Evolutionary conservation across 805 yeast genomes (phyloP), one percentile per base, ranked within the genome.

Genomic region (Saccharomyces eubayanus): DNA sequence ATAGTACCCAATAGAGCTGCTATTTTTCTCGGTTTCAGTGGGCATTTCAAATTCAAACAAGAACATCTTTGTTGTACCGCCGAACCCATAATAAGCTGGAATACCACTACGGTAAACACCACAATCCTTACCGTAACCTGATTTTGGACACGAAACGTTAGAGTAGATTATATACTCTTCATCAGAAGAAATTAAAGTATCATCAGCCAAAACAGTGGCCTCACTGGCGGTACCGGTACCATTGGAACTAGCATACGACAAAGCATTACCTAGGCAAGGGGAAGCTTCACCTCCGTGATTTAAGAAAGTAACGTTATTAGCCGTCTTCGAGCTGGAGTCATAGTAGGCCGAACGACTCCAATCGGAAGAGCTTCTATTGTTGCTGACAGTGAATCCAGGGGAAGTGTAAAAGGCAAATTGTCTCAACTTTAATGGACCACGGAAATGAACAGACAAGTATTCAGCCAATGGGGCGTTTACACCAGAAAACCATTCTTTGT

Each of bases 71-170:
- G 81, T 77, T 12, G 75, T 64, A 28, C 89, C 89, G 51, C 75
- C 72, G 63, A 72, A 85, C 1, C 91, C 91, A 62, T 84, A 85
- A 64, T 71, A 84, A 0, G 89, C 89, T 12, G 87, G 85, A 55
- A 83, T 82, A 16, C 82, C 89, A 12, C 64, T 63, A 69, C 91
- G 75, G 69, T 84, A 85, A 49, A 84, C 87, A 59, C 89, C 89
- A 72, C 91, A 85, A 30, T 87, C 88, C 40, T 79, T 77, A 41
- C 62, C 58, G 51, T 68, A 60, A 12, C 81, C 81, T 0, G 85
- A 80, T 5, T 60, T 62, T 4, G 72, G 82, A 70, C 91, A 85
- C n/a, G 57, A 51, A 29, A 78, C 64, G 65, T 76, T 77, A 27
- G 89, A 80, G 65, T 77, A 80, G 53, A 85, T 81, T 46, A 74